phyloP scores from a whole-genome alignment of 202 grass and related monocot genomes.

The Hordeum pubiflorum region DNA sequence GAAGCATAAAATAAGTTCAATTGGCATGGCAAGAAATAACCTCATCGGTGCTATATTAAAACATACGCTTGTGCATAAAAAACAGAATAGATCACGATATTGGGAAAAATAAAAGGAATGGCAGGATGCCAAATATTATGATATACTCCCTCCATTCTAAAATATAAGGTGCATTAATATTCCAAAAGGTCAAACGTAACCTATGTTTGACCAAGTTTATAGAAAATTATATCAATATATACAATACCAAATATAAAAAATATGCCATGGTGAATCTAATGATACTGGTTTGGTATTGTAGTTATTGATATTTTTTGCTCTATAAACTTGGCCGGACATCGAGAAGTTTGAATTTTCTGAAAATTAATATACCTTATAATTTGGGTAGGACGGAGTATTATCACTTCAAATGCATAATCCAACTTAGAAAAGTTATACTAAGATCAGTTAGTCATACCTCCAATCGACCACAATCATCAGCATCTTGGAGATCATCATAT shows the following conservation, averaged over 20 bases:
- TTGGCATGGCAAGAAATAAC: not conserved
- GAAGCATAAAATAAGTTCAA: slow-evolving; percentile 10
- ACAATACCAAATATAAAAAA: too few relatives aligned
- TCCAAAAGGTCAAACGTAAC: too few relatives aligned
- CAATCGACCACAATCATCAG: slow-evolving; percentile 66
- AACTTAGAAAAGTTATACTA: slow-evolving; percentile 16
- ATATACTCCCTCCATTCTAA: not conserved
- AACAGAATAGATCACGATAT: not conserved
- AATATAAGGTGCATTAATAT: too few relatives aligned
- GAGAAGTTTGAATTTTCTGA: too few relatives aligned
- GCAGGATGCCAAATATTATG: not conserved
- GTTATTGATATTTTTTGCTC: too few relatives aligned
- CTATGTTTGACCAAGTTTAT: too few relatives aligned
- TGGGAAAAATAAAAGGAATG: not conserved
- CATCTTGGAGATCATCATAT: slow-evolving; percentile 85
- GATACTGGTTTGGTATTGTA: too few relatives aligned
- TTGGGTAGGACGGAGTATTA: not conserved
- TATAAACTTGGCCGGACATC: too few relatives aligned
- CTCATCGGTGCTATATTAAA: not conserved
- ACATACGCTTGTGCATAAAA: not conserved
- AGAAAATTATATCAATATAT: too few relatives aligned
- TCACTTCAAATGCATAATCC: not conserved
- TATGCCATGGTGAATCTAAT: too few relatives aligned
- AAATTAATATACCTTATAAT: too few relatives aligned
- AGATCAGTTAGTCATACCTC: slow-evolving; percentile 48